Evolutionary conservation across 2,329 filamentous ascomycete species (phyloP), one percentile per base, ranked within the genome.

Genomic region (Paraconiothyrium sp.): DNA sequence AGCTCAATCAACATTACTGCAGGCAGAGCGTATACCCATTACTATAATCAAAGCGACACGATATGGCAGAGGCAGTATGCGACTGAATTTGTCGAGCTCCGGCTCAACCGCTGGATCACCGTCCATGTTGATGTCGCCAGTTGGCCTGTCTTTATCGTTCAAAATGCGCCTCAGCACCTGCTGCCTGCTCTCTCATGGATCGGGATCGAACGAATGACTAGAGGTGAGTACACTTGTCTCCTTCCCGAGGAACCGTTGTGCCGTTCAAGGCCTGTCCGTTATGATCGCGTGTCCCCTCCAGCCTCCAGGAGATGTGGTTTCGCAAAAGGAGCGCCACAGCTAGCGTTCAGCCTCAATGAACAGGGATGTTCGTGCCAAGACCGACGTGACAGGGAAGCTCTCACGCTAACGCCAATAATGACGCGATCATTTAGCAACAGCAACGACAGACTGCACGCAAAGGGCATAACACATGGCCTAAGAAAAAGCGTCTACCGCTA

Each of bases 21-120:
- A 16, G 54, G 16, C 22, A 16, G 3, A 10, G 41, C 20, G 27
- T 85, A 66, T 84, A 96, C 93, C 94, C 66, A 96, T 83, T 57
- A 97, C 90, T 66, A 95, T 83, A 71, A 97, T 90, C 69, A 96
- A 87, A 63, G 93, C 92, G 61, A 97, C 89, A 68, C 94, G 90
- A 79, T 94, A 97, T 47, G 95, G 94, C 63, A 98, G 84, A 56
- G 94, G 95, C 68, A 98, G 90, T 66, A 91, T 85, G 76, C 92
- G 84, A 85, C 92, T 94, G 84, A 97, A 95, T 79, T 88, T 86
- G 85, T 97, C 94, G 79, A 97, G 88, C 67, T 80, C 74, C 35
- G 78, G 76, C 72, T 91, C 89, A 71, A 91, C 89, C 71, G 87
- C 86, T 63, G 89, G 88, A 83, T 92, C 90, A 82, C 88, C 89